Evolutionary conservation across 2,329 filamentous ascomycete species (phyloP), one percentile per base, ranked within the genome.

Genomic region (Fusarium lyarnte): DNA sequence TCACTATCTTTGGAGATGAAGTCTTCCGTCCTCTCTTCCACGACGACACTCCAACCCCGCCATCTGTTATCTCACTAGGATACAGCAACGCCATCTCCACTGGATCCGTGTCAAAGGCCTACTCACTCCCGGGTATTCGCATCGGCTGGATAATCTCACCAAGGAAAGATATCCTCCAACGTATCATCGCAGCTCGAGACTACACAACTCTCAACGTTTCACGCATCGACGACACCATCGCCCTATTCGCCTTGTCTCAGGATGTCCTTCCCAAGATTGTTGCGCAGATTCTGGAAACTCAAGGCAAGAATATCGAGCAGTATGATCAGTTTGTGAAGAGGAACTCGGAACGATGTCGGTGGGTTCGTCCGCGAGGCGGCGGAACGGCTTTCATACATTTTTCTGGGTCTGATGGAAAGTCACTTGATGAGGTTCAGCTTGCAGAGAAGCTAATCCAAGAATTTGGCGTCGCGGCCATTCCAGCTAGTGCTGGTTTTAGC

Each of bases 21-120:
- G 43, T 58, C 6, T 58, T 58, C 12, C 42, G 55, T 5, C 55
- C 55, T 11, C 55, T 58, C 5, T 58, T 58, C 25, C 43, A 58
- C n/a, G 6, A 8, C 33, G 3, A 51, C 12, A 51, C 43, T 19
- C 27, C 25, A 13, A 39, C 43, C 9, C 43, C 55, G 2, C 43
- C 55, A 29, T 58, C 55, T 1, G n/a, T 58, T 12, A 16, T 58
- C 5, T 58, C 55, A 3, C 25, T 58, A 1, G 35, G 43, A 2
- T 58, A 58, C n/a, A 16, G 11, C 8, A 58, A 51, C 21, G 25
- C 43, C 1, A 17, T 58, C 6, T 31, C 43, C 4, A 58, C 43
- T 9, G 43, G 55, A 31, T 58, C 35, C 1, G 55, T 58, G 0
- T 51, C 55, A 12, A 58, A 58, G 21, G 55, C 55, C 5, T 58